phyloP scores from a whole-genome alignment of 257 asterid species.

The Nicotiana tomentosiformis region DNA sequence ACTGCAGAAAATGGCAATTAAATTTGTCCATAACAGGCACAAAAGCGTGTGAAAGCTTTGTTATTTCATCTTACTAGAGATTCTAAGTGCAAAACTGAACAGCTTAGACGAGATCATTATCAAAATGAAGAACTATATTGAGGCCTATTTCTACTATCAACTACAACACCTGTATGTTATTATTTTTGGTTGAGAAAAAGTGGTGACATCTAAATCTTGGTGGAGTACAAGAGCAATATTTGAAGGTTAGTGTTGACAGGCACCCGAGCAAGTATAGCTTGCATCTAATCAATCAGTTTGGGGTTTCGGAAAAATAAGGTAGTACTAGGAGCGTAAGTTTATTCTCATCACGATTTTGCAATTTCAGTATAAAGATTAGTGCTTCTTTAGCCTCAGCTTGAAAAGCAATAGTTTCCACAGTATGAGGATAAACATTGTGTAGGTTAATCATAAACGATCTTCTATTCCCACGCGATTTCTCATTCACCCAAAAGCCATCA shows the following conservation, averaged over 20 bases:
- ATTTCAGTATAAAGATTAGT: background rate
- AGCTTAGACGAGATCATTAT: background rate
- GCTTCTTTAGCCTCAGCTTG: background rate
- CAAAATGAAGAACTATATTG: background rate
- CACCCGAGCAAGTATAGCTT: background rate
- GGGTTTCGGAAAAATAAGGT: background rate
- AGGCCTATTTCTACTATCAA: background rate
- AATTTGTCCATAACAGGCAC: background rate
- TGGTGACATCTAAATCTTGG: background rate
- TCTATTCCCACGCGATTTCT: background rate
- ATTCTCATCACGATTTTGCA: background rate
- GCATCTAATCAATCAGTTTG: background rate
- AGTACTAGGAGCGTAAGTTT: background rate
- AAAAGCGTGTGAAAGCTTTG: background rate
- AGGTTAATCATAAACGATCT: background rate
- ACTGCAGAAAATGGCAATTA: background rate
- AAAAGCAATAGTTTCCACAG: background rate
- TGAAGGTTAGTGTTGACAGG: background rate
- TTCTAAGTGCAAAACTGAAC: background rate
- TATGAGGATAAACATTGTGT: background rate
- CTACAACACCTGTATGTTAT: background rate
- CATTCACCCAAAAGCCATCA: background rate
- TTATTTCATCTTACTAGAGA: background rate
- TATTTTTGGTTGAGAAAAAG: background rate
- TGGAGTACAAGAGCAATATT: background rate